Evolutionary conservation across 306 rosid genomes (phyloP), one percentile per base, ranked within the genome.

Genomic region (Cucumis melo): DNA sequence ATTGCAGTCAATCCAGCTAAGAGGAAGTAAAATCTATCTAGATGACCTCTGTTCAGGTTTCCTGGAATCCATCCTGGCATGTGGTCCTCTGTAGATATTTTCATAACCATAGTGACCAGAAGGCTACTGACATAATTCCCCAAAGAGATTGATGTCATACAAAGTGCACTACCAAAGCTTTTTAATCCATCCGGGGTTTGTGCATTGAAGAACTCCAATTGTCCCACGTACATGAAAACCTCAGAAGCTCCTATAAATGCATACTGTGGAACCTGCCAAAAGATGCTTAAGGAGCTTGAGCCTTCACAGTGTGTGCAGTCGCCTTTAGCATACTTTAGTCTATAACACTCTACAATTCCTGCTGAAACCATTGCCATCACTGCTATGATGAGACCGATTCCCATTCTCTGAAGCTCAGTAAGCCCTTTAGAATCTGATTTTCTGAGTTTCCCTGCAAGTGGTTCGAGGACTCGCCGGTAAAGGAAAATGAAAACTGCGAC

Each of bases 1-100:
- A 95, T 17, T 10, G 90, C 73, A 50, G 99, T 95, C 87, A 95
- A 80, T 66, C 84, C 93, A 11, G 99, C 99, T 80, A 95, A 74
- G 84, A 95, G 99, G 86, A 95, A 95, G 91, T 73, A 95, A 79
- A 95, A 95, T 82, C 99, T 81, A 55, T 95, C 98, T 7, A 95
- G 83, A 65, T 95, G 99, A 68, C 99, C 99, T 80, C 75, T 90
- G 86, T 95, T 95, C 73, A 95, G 99, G 86, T 95, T 92, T 80
- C 92, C 98, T 0, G 99, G 99, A 83, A 95, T 95, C 99, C 99
- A 95, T 55, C 99, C 99, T 0, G 96, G 88, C 98, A 90, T 85
- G 87, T 90, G 88, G 82, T 92, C 93, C 81, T 81, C 93, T 0
- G 99, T 90, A 13, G 99, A 95, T 79, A 95, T 85, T 88, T 92